Evolutionary conservation across 2,329 filamentous ascomycete species (phyloP), one percentile per base, ranked within the genome.

Genomic region (Mycocentrospora acerina): DNA sequence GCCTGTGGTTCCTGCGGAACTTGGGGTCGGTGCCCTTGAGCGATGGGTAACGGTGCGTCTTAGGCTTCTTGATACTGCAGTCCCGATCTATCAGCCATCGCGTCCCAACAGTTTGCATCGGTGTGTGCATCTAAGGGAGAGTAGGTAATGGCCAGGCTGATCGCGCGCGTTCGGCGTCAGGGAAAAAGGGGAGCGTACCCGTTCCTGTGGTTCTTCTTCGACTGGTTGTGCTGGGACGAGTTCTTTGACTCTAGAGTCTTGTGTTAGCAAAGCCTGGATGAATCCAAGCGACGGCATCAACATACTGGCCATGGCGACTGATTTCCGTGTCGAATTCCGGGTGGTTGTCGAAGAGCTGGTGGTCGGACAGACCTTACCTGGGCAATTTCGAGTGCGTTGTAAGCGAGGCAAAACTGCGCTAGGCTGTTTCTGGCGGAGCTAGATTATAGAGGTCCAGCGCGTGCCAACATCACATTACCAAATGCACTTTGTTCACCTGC

Each of bases 1-100:
- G 91, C 81, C 90, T 89, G 82, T 98, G 93, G 83, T 98, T 98
- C 79, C 93, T 86, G 76, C 93, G 86, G 83, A 98, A 98, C 85
- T 98, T 98, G 73, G 93, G 90, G 79, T 98, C 93, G 74, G 89
- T 93, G 68, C 93, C 93, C 74, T 96, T 96, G 70, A 98, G 86
- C 65, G 91, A 97, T 59, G 93, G 93, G 81, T 98, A 98, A 81
- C 93, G 84, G 77, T 90, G 84, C 71, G 93, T 97, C 85, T 95
- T 96, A 59, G 93, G 93, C 87, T 96, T 97, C 87, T 97, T 97
- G 84, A 98, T 98, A 79, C 91, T 96, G 72, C 31, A 43, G 24
- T 41, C 37, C 37, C 36, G 47, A 36, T 33, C 39, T 35, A 38
- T 62, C 44, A 62, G 55, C 42, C 35, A 35, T 34, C 29, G 25